Percentiles rank a stretch among this genome's conserved stretches.
Conservation (phyloP, 2,329 filamentous ascomycete species). For the Myotisia sp. region DNA sequence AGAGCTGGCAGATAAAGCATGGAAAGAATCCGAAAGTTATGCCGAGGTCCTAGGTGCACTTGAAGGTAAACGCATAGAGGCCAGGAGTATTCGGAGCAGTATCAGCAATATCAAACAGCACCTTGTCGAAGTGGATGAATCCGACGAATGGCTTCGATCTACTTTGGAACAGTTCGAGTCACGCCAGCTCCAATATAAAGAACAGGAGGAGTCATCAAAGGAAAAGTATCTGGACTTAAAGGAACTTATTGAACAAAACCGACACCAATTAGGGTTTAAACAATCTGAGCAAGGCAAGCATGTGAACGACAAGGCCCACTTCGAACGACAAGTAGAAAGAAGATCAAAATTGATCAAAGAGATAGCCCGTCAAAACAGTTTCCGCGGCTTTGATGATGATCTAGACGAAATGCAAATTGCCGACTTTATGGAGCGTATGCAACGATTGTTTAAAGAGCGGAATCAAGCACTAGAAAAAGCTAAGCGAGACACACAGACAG, state of each 20-base stretch:
- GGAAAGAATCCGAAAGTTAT: conserved; percentile 58
- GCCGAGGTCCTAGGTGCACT: conserved; percentile 61
- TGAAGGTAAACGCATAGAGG: conserved; percentile 60
- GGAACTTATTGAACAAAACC: conserved; percentile 34
- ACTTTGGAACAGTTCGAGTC: conserved; percentile 66
- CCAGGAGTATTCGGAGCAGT: conserved; percentile 53
- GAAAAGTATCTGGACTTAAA: conserved; percentile 52
- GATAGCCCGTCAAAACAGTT: conserved; percentile 59
- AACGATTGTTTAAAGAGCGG: conserved; percentile 63
- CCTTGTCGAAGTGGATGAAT: conserved; percentile 62
- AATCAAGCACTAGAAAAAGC: conserved; percentile 61
- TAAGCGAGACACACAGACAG: conserved; percentile 58
- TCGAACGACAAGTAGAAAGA: conserved; percentile 61
- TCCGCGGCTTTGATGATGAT: conserved; percentile 72
- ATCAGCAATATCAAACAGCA: conserved; percentile 56
- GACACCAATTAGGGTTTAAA: conserved; percentile 27
- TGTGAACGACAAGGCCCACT: conserved; percentile 73
- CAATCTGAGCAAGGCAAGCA: conserved; percentile 50
- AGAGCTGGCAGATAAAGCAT: conserved; percentile 49
- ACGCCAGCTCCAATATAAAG: conserved; percentile 50
- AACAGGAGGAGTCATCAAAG: conserved; percentile 50
- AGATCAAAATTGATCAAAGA: conserved; percentile 64
- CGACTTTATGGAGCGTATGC: conserved; percentile 63
- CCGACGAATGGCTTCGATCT: conserved; percentile 59
- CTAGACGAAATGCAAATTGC: conserved; percentile 59